Base-by-base conservation (phyloP, 257 asterid genomes). In the Cynanchum wilfordii region DNA sequence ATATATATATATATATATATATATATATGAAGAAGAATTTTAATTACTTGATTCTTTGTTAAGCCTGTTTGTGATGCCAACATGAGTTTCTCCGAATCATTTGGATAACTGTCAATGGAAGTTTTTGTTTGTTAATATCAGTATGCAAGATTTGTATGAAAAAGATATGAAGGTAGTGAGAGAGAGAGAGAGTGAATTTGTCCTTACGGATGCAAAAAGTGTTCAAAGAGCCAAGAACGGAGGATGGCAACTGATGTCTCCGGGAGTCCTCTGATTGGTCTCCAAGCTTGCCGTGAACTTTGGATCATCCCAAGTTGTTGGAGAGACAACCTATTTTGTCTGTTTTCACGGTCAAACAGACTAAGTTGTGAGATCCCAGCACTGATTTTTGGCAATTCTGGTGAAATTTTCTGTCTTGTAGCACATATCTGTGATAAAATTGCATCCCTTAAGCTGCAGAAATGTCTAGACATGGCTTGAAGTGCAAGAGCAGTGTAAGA, bases 151-250 rank as follows among this genome's bases (percentile, higher is more conserved):
- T 33, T 30, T 30, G 33, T 57, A 56, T 17, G 0, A 0, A 5
- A 10, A 27, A 24, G 72, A 5, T 8, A 24, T 13, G 50, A 54
- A 76, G 76, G 13, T 42, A 27, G 12, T 3, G 16, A 38, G 10
- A 50, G 24, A 54, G 59, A 52, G 16, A 24, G 55, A 51, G 15
- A 2, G 19, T 11, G 20, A 3, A 2, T 7, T 49, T 51, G 16
- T 50, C 36, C 86, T 17, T 90, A 95, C 99, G 98, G 99, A 69
- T 95, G 92, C 24, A 95, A 89, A 60, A 95, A 95, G 79, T 95
- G 98, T 74, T 92, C 96, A 74, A 95, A 95, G 20, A 95, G 94
- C 99, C 99, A 95, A 74, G 96, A 84, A 5, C 99, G 97, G 38
- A 95, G 97, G 68, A 89, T 78, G 0, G 91, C 78, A 3, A 95